Base-by-base conservation (phyloP, 495 filamentous ascomycete species). In the Chaetomium cochliodes region DNA sequence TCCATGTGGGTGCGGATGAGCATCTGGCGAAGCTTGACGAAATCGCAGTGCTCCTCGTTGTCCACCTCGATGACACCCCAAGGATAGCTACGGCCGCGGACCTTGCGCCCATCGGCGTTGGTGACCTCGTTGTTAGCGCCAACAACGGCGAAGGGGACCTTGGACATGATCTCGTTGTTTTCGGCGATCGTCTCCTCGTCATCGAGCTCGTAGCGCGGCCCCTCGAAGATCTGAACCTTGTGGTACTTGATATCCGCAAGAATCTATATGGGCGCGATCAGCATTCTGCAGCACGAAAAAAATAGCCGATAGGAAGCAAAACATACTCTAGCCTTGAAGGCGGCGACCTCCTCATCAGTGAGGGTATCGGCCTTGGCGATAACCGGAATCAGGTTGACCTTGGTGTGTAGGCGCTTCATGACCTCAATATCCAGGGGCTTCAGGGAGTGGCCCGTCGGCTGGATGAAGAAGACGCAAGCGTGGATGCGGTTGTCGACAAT, bases 1-100 rank as follows among this genome's bases (percentile, higher is more conserved):
- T 98, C 94, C 94, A 98, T 98, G 86, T 98, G 94, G 64, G 94
- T 98, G 79, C 94, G 91, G 80, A 98, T 98, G 71, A 98, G 87
- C 94, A 98, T 98, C 78, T 98, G 94, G 72, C 94, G 92, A 58
- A 98, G 86, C 86, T 98, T 98, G 80, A 98, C 96, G 67, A 98
- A 98, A 79, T 98, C 94, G 78, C 94, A 98, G 83, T 98, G 94
- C 77, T 98, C 94, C 84, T 98, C 96, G 77, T 98, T 98, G 80
- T 98, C 94, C 67, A 98, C 94, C 80, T 98, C 94, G 69, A 98
- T 98, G 69, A 94, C 86, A 82, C 94, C 94, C 94, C 94, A 98
- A 23, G 96, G 96, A 81, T 98, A 98, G 71, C 87, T 86, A 78
- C 94, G 94, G 65, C 94, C 94, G 72, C 96, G 92, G 67, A 97